phyloP scores from a whole-genome alignment of 768 basidiomycete species.

The Dendrothele bispora region DNA sequence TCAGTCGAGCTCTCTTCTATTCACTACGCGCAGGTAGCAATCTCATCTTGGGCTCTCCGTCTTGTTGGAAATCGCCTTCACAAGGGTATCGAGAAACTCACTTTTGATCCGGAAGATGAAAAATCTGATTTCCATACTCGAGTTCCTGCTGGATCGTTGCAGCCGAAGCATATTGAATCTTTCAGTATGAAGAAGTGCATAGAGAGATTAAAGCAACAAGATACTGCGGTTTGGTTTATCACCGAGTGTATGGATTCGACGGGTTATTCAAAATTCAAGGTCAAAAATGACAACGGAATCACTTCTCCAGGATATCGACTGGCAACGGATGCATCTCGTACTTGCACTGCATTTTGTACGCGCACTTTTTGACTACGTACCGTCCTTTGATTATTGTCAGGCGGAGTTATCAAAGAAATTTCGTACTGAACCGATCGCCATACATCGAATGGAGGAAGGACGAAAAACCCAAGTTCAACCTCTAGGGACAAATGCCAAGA shows the following conservation, averaged over 20 bases:
- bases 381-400: constrained; percentile 14
- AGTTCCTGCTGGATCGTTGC: neutral
- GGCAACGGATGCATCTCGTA: constrained; percentile 12
- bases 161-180: constrained; percentile 8
- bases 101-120: neutral
- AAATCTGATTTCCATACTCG: neutral
- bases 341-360: constrained; percentile 21
- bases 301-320: constrained; percentile 17
- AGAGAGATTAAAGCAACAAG: constrained; percentile 12
- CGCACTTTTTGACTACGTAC: constrained; percentile 19
- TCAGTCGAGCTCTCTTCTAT: neutral
- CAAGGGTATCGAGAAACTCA: neutral
- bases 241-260: constrained; percentile 9
- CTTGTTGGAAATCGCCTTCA: neutral
- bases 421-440: constrained; percentile 13
- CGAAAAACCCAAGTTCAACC: constrained; percentile 19
- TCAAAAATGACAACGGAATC: constrained; percentile 13
- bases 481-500: constrained; percentile 21
- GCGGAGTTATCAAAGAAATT: constrained; percentile 13
- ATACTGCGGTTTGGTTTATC: constrained; percentile 14
- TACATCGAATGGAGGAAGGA: constrained; percentile 16
- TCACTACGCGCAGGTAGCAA: neutral
- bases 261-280: neutral
- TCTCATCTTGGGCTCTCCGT: neutral
- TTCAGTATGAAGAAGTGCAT: constrained; percentile 14